Evolutionary conservation across 169 alveolate genomes (phyloP).

Genomic region (Cyclospora cayetanensis): DNA sequence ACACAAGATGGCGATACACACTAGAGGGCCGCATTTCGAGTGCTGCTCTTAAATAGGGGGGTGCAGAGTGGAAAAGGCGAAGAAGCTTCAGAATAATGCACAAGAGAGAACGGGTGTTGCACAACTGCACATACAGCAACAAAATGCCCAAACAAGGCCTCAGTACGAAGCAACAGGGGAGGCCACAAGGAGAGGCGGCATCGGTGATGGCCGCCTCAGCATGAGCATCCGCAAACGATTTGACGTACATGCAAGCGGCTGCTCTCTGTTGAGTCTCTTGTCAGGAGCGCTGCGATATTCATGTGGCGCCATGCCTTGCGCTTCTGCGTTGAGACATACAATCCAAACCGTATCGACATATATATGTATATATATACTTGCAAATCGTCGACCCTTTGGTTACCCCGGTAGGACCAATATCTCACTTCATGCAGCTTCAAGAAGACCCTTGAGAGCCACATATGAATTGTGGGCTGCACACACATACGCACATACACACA

Average conservation of each 20-base stretch:
- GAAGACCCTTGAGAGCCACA: not conserved
- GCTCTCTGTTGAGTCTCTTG: not conserved
- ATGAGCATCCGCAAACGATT: not conserved
- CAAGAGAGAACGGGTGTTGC: no score
- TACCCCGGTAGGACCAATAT: not conserved
- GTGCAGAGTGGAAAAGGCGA: no score
- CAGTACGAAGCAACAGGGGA: not conserved
- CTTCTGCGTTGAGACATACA: not conserved
- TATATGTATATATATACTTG: no score
- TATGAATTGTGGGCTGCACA: not conserved
- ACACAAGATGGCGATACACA: no score
- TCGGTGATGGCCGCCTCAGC: not conserved
- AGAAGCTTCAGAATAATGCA: no score
- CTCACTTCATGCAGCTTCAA: not conserved
- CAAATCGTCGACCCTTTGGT: no score
- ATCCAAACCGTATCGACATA: not conserved
- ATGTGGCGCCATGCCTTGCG: conserved; percentile 10
- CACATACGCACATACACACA: not conserved
- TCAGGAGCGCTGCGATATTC: not conserved
- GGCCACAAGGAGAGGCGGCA: not conserved
- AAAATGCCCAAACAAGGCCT: not conserved
- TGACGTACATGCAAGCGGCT: not conserved
- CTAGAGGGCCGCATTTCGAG: no score
- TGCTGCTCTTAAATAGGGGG: no score
- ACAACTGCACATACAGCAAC: no score